These are phyloP conservation scores for Chlorella sorokiniana DNA, from an alignment of 139 green algal species.

Conservation along the genomic window DNA sequence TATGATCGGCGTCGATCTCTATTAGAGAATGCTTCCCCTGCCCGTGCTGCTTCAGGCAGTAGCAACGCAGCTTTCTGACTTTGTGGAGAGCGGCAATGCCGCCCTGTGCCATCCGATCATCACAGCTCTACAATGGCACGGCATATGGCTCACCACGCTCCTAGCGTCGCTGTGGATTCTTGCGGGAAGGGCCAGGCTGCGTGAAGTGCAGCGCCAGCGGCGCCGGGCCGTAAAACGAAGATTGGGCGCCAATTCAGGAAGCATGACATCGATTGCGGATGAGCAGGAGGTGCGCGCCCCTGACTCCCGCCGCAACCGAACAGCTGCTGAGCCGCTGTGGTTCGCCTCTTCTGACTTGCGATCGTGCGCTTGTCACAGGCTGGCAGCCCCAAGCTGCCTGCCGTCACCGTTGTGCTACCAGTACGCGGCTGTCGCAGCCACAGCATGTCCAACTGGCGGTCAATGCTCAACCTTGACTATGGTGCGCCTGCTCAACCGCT, in stretches of 20 bases:
- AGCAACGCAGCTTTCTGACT: not conserved
- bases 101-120: slow-evolving; percentile 2
- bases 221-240: not conserved
- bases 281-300: slow-evolving; percentile 26
- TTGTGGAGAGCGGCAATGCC: not conserved
- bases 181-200: slow-evolving; percentile 15
- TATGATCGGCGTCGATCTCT: not conserved
- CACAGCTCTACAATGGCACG: slow-evolving; percentile 37
- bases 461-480: slow-evolving; percentile 65
- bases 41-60: not conserved
- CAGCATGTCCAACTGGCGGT: slow-evolving; percentile 68
- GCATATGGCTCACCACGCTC: slow-evolving; percentile 26
- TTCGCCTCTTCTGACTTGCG: not conserved
- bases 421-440: slow-evolving; percentile 68
- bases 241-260: not conserved
- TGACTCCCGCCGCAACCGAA: not conserved
- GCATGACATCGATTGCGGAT: not conserved
- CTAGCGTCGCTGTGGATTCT: slow-evolving; percentile 43
- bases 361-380: not conserved
- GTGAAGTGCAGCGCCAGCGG: slow-evolving; percentile 34
- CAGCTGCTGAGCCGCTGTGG: not conserved
- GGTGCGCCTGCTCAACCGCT: too few species aligned
- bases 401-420: slow-evolving; percentile 70
- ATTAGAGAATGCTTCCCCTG: not conserved
- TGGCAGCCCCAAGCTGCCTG: slow-evolving; percentile 30